These are phyloP conservation scores for Chlamydomonas sphaeroides DNA, from an alignment of 139 green algal species.

Conservation along the genomic window DNA sequence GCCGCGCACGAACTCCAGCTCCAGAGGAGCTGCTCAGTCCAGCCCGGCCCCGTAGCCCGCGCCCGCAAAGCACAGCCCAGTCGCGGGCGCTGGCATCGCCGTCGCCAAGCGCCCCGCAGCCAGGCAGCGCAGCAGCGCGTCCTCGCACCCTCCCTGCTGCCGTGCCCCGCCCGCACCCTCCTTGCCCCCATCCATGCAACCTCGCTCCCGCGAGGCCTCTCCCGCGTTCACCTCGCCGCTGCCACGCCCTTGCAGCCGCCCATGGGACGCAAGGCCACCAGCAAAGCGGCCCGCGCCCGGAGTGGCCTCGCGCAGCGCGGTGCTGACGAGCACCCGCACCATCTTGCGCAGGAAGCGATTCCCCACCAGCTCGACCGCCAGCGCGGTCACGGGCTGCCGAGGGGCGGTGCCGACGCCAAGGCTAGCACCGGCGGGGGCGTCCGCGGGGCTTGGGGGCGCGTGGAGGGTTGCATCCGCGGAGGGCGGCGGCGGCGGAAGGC, in stretches of 20 bases:
- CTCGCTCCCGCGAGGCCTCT: too few relatives aligned
- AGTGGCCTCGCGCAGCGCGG: conserved; percentile 38
- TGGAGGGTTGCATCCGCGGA: background rate
- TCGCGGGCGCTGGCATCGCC: conserved; percentile 43
- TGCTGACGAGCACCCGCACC: conserved; percentile 59
- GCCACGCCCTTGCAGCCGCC: too few relatives aligned
- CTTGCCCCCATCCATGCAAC: too few relatives aligned
- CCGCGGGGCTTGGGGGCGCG: background rate
- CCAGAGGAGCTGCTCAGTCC: too few relatives aligned
- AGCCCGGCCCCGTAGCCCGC: conserved; percentile 30
- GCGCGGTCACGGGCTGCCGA: background rate
- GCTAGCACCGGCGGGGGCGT: background rate
- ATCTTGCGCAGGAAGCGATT: conserved; percentile 62
- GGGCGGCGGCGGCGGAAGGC: too few relatives aligned
- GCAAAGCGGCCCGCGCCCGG: background rate
- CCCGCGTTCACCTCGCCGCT: too few relatives aligned
- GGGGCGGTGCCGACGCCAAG: background rate
- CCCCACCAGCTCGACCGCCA: conserved; percentile 60
- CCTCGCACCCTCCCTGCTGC: background rate
- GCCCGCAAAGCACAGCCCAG: conserved; percentile 57
- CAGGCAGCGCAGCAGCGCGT: background rate
- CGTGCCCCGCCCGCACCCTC: too few relatives aligned
- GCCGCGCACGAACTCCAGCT: too few relatives aligned
- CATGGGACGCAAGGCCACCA: too few relatives aligned
- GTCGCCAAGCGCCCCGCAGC: conserved; percentile 23